A percentile compares a stretch with the other conserved stretches of the same genome.
phyloP scores from a whole-genome alignment of 2,329 filamentous ascomycete species.

The Fusarium veterinarium region DNA sequence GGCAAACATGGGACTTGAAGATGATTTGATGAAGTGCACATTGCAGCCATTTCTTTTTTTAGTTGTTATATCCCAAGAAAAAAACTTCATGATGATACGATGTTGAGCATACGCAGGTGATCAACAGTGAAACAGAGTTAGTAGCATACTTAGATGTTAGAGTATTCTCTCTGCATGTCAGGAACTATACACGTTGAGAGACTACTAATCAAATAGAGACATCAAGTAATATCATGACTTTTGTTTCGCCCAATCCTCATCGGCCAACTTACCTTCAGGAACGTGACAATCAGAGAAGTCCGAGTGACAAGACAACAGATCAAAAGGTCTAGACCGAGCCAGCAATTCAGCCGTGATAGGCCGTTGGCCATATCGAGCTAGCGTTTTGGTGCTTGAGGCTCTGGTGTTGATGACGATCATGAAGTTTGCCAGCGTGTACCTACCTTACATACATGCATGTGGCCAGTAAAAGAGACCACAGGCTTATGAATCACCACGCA shows the following conservation, averaged over 20 bases:
- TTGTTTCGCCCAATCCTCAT: neutral
- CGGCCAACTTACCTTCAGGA: conserved; percentile 3
- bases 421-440: conserved; percentile 27
- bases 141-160: neutral
- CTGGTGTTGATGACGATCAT: conserved; percentile 36
- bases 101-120: neutral
- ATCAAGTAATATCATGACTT: neutral
- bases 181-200: neutral
- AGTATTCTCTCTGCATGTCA: neutral
- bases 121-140: neutral
- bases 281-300: conserved; percentile 15
- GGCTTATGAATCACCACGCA: conserved; percentile 25
- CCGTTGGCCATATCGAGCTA: conserved; percentile 20
- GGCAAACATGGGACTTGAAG: conserved; percentile 9
- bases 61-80: conserved; percentile 39
- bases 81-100: conserved; percentile 14
- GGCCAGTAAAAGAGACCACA: conserved; percentile 2
- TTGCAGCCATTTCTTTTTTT: conserved; percentile 31
- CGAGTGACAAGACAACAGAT: neutral
- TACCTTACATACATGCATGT: conserved; percentile 2
- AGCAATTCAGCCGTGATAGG: neutral
- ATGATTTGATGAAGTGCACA: conserved; percentile 36
- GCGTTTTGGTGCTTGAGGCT: conserved; percentile 31
- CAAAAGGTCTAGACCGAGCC: conserved; percentile 15
- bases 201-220: neutral